Evolutionary conservation across 1,284 basidiomycete species (phyloP), one percentile per base, ranked within the genome.

Genomic region (Xanthoconium separans): DNA sequence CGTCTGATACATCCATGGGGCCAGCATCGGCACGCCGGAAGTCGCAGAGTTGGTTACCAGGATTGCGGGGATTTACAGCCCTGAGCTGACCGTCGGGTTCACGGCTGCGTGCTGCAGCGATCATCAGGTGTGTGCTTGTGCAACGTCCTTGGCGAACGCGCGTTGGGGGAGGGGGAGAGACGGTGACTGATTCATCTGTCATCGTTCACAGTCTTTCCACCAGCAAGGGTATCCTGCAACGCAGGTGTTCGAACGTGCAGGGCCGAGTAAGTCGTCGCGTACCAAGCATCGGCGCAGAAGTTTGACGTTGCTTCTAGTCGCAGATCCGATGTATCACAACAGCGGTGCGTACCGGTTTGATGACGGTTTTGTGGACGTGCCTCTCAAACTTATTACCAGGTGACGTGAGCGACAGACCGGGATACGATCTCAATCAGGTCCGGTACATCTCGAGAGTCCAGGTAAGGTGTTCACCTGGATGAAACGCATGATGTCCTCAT

Each of bases 301-400:
- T n/a, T 11, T 44, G 30, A 44, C 16, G 16, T 34, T n/a, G 39
- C 37, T 10, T 52, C 39, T 58, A 84, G 85, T 94, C 65, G 84
- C 79, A 8, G 91, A 94, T 70, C 91, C 91, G 6, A 90, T 90
- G 87, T 91, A 91, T 64, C 89, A 91, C 68, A 89, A 89, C 66
- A 87, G 86, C 60, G 89, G 84, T 83, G 58, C 44, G 77, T 58
- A 8, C 24, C 44, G 8, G 15, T 29, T 9, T 34, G 11, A 6
- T 30, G 27, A 30, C 2, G 20, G 15, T 24, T 8, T 43, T 37
- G 30, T 52, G 24, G 22, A 30, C 11, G 4, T 40, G 18, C 20
- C 3, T 33, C 9, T 37, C 44, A 47, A 6, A 60, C 24, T 16
- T 11, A n/a, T 4, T 33, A 29, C 12, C 53, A 85, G 83, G 89